These are phyloP conservation scores for Trichoderma hamatum DNA, from an alignment of 2,329 filamentous ascomycete species.

Conservation along the genomic window DNA sequence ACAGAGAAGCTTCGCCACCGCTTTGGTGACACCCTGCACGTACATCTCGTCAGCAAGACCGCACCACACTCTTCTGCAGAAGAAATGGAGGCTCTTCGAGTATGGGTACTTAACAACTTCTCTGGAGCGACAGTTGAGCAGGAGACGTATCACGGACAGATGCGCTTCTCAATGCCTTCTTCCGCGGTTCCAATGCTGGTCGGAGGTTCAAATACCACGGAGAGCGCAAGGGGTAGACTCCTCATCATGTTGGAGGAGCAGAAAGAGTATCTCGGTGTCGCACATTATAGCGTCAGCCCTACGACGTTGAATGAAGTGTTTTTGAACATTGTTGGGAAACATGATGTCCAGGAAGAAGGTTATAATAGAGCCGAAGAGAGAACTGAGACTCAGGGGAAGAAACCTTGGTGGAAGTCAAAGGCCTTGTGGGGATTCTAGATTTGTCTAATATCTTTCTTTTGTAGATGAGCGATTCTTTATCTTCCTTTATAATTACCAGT, in stretches of 20 bases:
- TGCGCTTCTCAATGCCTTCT: slow-evolving; percentile 72
- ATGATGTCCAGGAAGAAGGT: slow-evolving; percentile 73
- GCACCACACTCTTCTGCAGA: slow-evolving; percentile 69
- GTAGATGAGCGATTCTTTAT: background rate
- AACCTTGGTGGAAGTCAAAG: slow-evolving; percentile 32
- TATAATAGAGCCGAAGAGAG: slow-evolving; percentile 40
- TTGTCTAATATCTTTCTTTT: background rate
- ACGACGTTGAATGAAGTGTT: slow-evolving; percentile 91
- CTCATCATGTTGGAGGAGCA: slow-evolving; percentile 71
- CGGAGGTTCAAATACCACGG: background rate
- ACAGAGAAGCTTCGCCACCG: slow-evolving; percentile 67
- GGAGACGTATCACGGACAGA: slow-evolving; percentile 79
- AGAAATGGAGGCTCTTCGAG: slow-evolving; percentile 67
- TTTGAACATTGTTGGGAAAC: slow-evolving; percentile 73
- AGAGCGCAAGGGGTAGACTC: slow-evolving; percentile 63
- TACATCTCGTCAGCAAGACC: slow-evolving; percentile 72
- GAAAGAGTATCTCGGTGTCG: slow-evolving; percentile 67
- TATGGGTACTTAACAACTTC: slow-evolving; percentile 66
- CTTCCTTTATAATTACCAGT: background rate
- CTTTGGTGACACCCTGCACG: slow-evolving; percentile 73
- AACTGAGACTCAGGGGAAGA: slow-evolving; percentile 27
- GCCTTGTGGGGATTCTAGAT: slow-evolving; percentile 13
- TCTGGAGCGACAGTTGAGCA: slow-evolving; percentile 69
- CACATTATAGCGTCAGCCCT: slow-evolving; percentile 79
- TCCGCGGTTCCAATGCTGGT: slow-evolving; percentile 1